Percentiles rank a stretch among this genome's conserved stretches.
These are phyloP conservation scores for Knoxia roxburghii DNA, from an alignment of 257 asterid species.

Conservation along the genomic window DNA sequence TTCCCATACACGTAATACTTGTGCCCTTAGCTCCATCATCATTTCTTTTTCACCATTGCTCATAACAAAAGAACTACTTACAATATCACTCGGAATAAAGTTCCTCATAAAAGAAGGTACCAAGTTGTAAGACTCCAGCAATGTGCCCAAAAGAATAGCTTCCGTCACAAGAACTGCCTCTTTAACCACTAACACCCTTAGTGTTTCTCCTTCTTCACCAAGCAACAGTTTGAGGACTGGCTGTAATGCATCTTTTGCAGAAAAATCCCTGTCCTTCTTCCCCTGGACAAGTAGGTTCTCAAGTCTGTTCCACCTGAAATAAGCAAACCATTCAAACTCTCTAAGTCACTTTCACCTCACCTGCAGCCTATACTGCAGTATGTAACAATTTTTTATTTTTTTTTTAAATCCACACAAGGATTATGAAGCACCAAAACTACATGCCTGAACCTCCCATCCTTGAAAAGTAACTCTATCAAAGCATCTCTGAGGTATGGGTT, in stretches of 20 bases:
- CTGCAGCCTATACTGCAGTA: no score
- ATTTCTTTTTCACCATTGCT: constrained; percentile 63
- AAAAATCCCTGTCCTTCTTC: constrained; percentile 77
- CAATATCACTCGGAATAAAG: constrained; percentile 45
- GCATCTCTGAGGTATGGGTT: constrained; percentile 99
- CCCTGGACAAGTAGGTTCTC: constrained; percentile 95
- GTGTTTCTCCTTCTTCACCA: constrained; percentile 77
- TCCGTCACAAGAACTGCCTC: constrained; percentile 85
- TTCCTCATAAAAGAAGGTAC: constrained; percentile 51
- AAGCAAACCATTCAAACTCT: constrained; percentile 15
- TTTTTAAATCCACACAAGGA: constrained; percentile 11
- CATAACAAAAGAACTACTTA: constrained; percentile 48
- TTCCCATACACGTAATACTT: constrained; percentile 83
- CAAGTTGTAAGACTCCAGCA: constrained; percentile 60
- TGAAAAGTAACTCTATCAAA: constrained; percentile 93
- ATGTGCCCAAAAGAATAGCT: constrained; percentile 73
- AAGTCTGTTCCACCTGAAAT: constrained; percentile 92
- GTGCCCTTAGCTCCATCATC: constrained; percentile 85
- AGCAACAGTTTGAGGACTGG: constrained; percentile 87
- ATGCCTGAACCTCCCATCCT: constrained; percentile 96
- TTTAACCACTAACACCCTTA: constrained; percentile 75
- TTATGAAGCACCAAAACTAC: constrained; percentile 20
- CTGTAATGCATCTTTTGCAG: constrained; percentile 91
- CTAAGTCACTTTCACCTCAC: not conserved
- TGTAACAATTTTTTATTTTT: no score